Evolutionary conservation across 768 basidiomycete genomes (phyloP), one percentile per base, ranked within the genome.

Genomic region (Leccinum boreale): DNA sequence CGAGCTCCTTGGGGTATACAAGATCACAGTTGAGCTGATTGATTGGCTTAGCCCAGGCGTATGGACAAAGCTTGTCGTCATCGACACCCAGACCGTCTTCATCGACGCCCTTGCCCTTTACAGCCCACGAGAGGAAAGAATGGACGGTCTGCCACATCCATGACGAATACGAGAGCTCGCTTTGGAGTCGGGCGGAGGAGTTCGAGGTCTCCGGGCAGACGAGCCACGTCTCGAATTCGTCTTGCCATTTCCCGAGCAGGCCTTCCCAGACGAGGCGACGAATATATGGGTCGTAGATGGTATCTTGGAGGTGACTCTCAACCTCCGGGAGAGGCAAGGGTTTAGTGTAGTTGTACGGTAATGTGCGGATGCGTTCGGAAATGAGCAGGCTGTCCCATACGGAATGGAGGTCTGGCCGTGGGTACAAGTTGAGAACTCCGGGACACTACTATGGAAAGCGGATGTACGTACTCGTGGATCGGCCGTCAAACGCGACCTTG

Each of bases 211-310:
- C 39, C 1, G 90, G 85, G 71, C 94, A 97, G 8, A 62, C 52
- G 33, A 92, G 73, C 94, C 94, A 95, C 6, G 67, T 57, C 2
- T 77, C 69, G 15, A 86, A 61, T 28, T 90, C 83, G 50, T 79
- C 72, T 14, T 76, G 68, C 87, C 89, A 94, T 67, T 83, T 81
- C 45, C 80, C 74, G 29, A 89, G 77, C 26, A 94, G 71, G 50
- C 94, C 94, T 70, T 98, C 92, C 82, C 83, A 85, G 66, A 95
- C 81, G 59, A 98, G 81, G 52, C 87, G 90, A 19, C 96, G 88
- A 58, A 98, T 81, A 72, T 87, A 92, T 0, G 90, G 81, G 73
- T 94, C 90, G 71, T 94, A 96, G 65, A 93, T 94, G 5, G 89
- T 82, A 3, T 86, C 90, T 19, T 83, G 82, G 12, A 97, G 80